Evolutionary conservation across 2,329 filamentous ascomycete species (phyloP), one percentile per base, ranked within the genome.

Genomic region (Alternaria sp.): DNA sequence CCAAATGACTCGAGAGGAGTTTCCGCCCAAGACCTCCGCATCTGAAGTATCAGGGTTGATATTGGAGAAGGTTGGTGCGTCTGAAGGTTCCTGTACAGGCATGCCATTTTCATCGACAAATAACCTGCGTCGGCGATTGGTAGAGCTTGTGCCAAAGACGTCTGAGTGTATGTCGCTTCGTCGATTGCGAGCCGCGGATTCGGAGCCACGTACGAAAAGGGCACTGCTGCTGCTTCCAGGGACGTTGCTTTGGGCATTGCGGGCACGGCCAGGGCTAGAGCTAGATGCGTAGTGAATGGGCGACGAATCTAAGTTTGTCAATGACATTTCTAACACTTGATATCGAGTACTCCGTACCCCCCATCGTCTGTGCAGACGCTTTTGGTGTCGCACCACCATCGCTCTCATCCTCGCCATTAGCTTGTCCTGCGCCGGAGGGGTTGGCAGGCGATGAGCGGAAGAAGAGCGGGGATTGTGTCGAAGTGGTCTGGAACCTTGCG

Each of bases 141-240:
- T 78, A 22, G 84, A 82, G 79, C 72, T 77, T 20, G 71, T 67
- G 18, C 74, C 73, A 55, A 74, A 69, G 18, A 89, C 84, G 73
- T 96, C 92, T 0, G 93, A 94, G 74, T 96, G 88, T 71, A 98
- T 92, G 74, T 97, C 94, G 70, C 92, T 92, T 72, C 94, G 89
- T 73, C 91, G 88, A 51, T 89, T 87, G 58, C 86, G 86, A 28
- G 85, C 84, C 59, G 83, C 82, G n/a, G 82, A 81, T n/a, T 81
- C 81, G 24, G 82, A 81, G 44, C 85, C 84, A 70, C 90, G 84
- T 34, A 97, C 90, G 75, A 98, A 98, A 30, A 98, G 85, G 5
- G 89, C 91, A 73, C 93, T 97, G 81, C 90, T 93, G 74, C 93
- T 92, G 77, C 91, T 96, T 69, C 88, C 88, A 62, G 92, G 83